Percentiles rank a stretch among this genome's conserved stretches.
Conservation (phyloP, 1,284 basidiomycete species). For the Fomitopsis pinicola region DNA sequence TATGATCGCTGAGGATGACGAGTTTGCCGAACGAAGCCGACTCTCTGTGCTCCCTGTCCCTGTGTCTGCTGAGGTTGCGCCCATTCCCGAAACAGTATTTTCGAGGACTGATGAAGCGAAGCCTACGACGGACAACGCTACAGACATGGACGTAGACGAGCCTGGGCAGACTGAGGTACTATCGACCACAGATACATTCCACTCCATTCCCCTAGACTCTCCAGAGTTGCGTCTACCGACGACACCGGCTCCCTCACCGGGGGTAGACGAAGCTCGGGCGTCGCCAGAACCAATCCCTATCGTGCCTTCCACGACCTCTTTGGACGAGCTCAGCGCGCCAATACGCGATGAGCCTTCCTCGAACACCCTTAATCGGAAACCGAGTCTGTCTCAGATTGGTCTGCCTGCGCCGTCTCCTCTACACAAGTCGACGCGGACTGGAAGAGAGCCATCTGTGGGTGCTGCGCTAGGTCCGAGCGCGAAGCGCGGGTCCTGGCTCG, state of each 20-base stretch:
- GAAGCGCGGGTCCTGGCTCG: constrained; percentile 75
- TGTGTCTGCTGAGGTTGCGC: not conserved
- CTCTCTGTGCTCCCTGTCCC: constrained; percentile 6
- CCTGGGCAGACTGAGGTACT: constrained; percentile 7
- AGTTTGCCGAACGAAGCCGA: constrained; percentile 32
- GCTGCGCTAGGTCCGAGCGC: constrained; percentile 36
- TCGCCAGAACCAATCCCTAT: constrained; percentile 29
- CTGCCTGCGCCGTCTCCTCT: constrained; percentile 65
- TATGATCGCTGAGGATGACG: constrained; percentile 69
- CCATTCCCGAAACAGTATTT: not conserved
- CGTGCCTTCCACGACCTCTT: not conserved
- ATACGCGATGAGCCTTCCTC: constrained; percentile 21
- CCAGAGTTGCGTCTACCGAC: constrained; percentile 13
- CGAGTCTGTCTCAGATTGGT: constrained; percentile 37
- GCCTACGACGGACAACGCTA: not conserved
- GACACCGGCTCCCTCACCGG: constrained; percentile 8
- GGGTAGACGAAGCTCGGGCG: constrained; percentile 8
- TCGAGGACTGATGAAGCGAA: not conserved
- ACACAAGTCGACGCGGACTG: constrained; percentile 57
- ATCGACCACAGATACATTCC: constrained; percentile 28
- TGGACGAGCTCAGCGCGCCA: constrained; percentile 23
- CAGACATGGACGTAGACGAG: constrained; percentile 10
- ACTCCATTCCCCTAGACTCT: constrained; percentile 34
- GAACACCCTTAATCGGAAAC: constrained; percentile 27
- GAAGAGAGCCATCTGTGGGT: constrained; percentile 41